Evolutionary conservation across 371 early-diverging fungal species (phyloP), one percentile per base, ranked within the genome.

Genomic region (Mucor lusitanicus): DNA sequence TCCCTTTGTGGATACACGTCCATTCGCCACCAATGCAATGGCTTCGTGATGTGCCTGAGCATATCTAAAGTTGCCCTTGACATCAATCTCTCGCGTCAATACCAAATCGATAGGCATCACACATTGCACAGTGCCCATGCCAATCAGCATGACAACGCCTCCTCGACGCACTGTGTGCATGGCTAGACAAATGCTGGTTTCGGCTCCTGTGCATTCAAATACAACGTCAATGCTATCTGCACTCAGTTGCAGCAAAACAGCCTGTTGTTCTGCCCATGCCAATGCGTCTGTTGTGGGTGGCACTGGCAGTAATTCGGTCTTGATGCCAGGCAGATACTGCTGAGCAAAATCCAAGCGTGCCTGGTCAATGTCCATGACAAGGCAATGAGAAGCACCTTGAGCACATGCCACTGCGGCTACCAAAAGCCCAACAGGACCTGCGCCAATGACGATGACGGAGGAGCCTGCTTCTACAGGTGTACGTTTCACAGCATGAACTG

Each of bases 391-490:
- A 3, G 81, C 79, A 27, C 83, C 83, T 44, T 72, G 63, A 33
- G 81, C 83, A 44, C 78, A 77, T 6, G 81, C 83, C 25, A 75
- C 72, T 19, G 83, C 83, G 35, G 75, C 78, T 19, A 69, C 68
- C 28, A 79, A 75, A 35, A 86, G 76, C 48, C 87, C 87, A n/a
- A 81, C 75, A n/a, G 87, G 82, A 23, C 87, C 87, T 21, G 84
- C 87, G 55, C 87, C 87, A 32, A 82, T 79, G 64, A 85, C 73
- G 19, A 85, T 73, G 8, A 92, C 85, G 4, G 84, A 81, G 62
- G 90, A 86, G 30, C 93, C 93, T 17, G 86, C 69, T 8, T 79
- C 65, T 17, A 81, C 76, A 7, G 75, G 69, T 23, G 86, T 89
- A 58, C 91, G 89, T 12, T 81, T 68, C 56, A 85, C 86, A 39